These are phyloP conservation scores for Coffea canephora DNA, from an alignment of 257 asterid genomes.

Conservation along the genomic window DNA sequence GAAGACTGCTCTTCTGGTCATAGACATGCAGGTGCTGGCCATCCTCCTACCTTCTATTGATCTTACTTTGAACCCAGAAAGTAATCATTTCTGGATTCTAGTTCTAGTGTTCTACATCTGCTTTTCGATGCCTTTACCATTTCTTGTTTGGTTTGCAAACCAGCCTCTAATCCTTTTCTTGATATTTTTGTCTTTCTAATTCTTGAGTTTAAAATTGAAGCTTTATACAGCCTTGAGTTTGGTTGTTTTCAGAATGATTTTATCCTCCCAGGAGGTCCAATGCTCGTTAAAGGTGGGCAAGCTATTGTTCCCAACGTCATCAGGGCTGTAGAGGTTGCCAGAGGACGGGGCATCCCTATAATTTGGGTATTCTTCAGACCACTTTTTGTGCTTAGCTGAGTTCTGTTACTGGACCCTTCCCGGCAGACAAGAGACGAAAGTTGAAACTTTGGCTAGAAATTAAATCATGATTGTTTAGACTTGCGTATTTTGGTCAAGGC, in stretches of 20 bases:
- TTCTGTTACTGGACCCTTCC: neutral
- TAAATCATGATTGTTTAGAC: neutral
- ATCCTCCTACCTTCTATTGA: neutral
- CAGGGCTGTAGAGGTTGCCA: constrained; percentile 65
- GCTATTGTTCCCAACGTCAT: constrained; percentile 67
- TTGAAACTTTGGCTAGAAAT: neutral
- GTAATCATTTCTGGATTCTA: neutral
- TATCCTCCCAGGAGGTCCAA: constrained; percentile 58
- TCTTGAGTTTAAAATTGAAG: neutral
- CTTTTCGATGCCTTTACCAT: neutral
- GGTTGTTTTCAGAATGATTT: constrained; percentile 67
- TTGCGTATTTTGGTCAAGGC: neutral
- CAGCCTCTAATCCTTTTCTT: neutral
- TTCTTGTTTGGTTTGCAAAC: neutral
- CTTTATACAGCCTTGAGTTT: neutral
- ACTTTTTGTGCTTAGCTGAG: neutral
- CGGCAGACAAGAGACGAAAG: neutral
- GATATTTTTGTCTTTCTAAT: no score
- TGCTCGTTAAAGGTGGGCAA: constrained; percentile 59
- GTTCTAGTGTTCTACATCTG: neutral
- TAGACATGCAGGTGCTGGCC: constrained; percentile 76
- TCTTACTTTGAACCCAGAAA: neutral
- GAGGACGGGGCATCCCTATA: constrained; percentile 60
- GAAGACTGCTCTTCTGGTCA: constrained; percentile 72
- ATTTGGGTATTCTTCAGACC: constrained; percentile 56